Conservation (phyloP, 192 early-diverging fungal species). For the Backusella macrospora region DNA sequence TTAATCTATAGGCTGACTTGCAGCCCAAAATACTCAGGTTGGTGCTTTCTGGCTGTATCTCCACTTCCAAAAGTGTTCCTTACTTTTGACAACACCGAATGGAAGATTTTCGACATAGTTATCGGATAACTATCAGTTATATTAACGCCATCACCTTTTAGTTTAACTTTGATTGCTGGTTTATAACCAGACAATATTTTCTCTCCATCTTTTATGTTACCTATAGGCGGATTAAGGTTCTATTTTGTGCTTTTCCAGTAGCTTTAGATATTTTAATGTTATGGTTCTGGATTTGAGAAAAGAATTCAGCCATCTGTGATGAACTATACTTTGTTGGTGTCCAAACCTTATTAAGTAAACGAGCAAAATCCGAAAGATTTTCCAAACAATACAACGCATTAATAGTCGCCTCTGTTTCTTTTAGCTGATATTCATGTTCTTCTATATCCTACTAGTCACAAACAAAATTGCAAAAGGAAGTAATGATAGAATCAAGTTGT, state of each 20-base stretch:
- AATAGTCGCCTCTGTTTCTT: neutral
- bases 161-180: neutral
- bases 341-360: neutral
- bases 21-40: neutral
- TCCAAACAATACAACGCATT: neutral
- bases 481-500: too few relatives aligned
- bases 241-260: neutral
- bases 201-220: neutral
- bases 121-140: too few relatives aligned
- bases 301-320: neutral
- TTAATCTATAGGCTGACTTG: neutral
- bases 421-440: neutral
- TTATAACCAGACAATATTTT: neutral
- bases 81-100: neutral
- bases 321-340: neutral
- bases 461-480: too few relatives aligned
- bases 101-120: too few relatives aligned
- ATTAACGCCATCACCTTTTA: neutral
- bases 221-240: neutral
- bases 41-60: neutral
- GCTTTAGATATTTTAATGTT: neutral
- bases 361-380: neutral
- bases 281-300: neutral
- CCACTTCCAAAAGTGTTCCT: neutral
- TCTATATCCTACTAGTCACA: neutral